A percentile compares a stretch with the other conserved stretches of the same genome.
phyloP scores from a whole-genome alignment of 495 filamentous ascomycete species.

The Penicillium pancosmium region DNA sequence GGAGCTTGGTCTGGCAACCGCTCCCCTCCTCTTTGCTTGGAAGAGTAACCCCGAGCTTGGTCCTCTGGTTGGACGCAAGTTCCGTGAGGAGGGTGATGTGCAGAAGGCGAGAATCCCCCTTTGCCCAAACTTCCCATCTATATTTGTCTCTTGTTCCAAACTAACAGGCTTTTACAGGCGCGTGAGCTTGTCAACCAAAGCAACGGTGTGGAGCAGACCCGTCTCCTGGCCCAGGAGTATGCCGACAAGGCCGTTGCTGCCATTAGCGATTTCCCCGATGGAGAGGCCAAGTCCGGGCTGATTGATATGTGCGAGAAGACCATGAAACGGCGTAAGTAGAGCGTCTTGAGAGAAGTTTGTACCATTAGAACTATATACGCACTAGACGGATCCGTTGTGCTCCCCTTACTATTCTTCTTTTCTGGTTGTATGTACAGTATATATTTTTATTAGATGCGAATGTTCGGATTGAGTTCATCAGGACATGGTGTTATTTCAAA shows the following conservation, averaged over 20 bases:
- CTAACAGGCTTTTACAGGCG: conserved; percentile 58
- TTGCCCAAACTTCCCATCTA: background rate
- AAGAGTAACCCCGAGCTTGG: conserved; percentile 85
- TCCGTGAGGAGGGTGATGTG: conserved; percentile 80
- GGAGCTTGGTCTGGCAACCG: conserved; percentile 93
- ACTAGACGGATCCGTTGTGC: conserved; percentile 13
- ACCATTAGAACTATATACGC: conserved; percentile 29
- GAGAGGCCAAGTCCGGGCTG: conserved; percentile 88
- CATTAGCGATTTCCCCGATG: conserved; percentile 80
- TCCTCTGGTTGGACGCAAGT: conserved; percentile 88
- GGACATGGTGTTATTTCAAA: background rate
- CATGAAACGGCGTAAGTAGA: conserved; percentile 81
- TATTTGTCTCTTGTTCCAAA: background rate
- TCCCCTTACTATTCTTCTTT: conserved; percentile 11
- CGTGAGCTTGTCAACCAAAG: conserved; percentile 79
- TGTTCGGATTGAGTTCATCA: conserved; percentile 4
- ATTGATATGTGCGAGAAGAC: conserved; percentile 94
- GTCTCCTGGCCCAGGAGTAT: conserved; percentile 86
- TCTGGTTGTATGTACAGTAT: conserved; percentile 16
- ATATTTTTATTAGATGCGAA: conserved; percentile 10
- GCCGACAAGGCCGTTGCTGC: conserved; percentile 84
- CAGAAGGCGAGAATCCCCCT: conserved; percentile 62
- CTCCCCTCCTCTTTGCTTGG: conserved; percentile 94
- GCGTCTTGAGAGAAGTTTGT: conserved; percentile 4
- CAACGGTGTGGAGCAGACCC: conserved; percentile 87